Evolutionary conservation across 2,329 filamentous ascomycete genomes (phyloP).

Genomic region (Aspergillus chevalieri): DNA sequence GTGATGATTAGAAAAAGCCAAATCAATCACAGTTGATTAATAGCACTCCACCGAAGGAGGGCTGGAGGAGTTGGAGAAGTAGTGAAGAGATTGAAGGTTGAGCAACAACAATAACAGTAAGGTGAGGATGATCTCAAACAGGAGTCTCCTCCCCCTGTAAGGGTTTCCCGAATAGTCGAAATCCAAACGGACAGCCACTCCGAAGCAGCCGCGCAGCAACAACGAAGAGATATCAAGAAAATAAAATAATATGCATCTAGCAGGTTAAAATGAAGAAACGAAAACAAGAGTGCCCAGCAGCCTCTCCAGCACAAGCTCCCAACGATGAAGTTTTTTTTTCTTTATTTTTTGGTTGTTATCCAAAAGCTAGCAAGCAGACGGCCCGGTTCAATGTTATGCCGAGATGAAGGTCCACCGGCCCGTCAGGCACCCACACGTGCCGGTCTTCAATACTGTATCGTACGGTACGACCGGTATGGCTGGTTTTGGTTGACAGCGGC

Average conservation of each 20-base stretch:
- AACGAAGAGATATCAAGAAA: constrained; percentile 4
- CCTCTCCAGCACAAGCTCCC: neutral
- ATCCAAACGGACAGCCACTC: constrained; percentile 11
- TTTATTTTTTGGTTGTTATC: neutral
- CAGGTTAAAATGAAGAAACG: neutral
- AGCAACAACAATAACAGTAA: neutral
- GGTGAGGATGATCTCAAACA: constrained; percentile 1
- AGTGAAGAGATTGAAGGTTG: constrained; percentile 1
- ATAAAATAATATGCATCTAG: constrained; percentile 11
- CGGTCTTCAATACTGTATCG: constrained; percentile 2
- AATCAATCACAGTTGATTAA: neutral
- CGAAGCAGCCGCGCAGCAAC: constrained; percentile 1
- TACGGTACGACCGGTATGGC: neutral
- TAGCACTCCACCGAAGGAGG: neutral
- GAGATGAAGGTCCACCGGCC: constrained; percentile 13
- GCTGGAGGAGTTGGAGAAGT: constrained; percentile 6
- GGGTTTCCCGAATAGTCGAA: neutral
- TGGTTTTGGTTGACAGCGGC: neutral
- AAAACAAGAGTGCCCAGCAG: constrained; percentile 4
- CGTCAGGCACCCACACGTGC: neutral
- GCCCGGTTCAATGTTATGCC: constrained; percentile 23
- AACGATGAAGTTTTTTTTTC: neutral
- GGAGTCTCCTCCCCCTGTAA: constrained; percentile 2
- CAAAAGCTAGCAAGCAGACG: constrained; percentile 13
- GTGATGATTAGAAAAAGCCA: neutral